Evolutionary conservation across 768 basidiomycete species (phyloP).

Genomic region (Suillus plorans): DNA sequence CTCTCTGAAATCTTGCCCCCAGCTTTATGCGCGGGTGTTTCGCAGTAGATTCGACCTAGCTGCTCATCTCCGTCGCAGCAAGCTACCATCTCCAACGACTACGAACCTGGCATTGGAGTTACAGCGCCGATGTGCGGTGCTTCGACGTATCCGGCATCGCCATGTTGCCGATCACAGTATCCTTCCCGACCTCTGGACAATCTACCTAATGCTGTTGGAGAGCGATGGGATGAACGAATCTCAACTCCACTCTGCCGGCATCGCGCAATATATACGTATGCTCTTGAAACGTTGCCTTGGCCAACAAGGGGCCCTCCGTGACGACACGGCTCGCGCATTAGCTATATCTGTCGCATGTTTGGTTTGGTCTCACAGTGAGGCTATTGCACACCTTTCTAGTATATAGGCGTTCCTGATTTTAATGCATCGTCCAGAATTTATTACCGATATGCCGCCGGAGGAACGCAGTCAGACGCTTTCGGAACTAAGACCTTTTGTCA

Average conservation of each 20-base stretch:
- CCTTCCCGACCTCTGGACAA: slow-evolving; percentile 53
- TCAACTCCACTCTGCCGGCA: slow-evolving; percentile 42
- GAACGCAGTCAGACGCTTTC: slow-evolving; percentile 41
- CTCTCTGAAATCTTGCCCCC: slow-evolving; percentile 42
- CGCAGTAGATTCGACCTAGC: slow-evolving; percentile 46
- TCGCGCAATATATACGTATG: slow-evolving; percentile 31
- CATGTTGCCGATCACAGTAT: slow-evolving; percentile 29
- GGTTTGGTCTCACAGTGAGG: slow-evolving; percentile 37
- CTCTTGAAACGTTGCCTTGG: slow-evolving; percentile 20
- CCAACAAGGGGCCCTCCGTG: slow-evolving; percentile 7
- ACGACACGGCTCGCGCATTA: slow-evolving; percentile 22
- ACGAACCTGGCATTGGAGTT: slow-evolving; percentile 49
- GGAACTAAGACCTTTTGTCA: slow-evolving; percentile 42
- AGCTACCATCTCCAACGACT: slow-evolving; percentile 35
- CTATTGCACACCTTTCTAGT: slow-evolving; percentile 24
- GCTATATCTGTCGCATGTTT: slow-evolving; percentile 34
- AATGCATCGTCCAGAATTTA: slow-evolving; percentile 32
- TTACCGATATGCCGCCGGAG: slow-evolving; percentile 37
- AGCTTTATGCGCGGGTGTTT: slow-evolving; percentile 59
- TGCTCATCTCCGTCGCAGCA: slow-evolving; percentile 22
- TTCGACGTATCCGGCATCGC: slow-evolving; percentile 45
- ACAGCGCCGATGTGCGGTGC: slow-evolving; percentile 42
- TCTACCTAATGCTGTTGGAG: slow-evolving; percentile 62
- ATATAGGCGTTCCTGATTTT: slow-evolving; percentile 24
- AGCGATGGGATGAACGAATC: slow-evolving; percentile 47